Evolutionary conservation across 1,139 yeast species (phyloP).

Genomic region (Geotrichum restrictum): DNA sequence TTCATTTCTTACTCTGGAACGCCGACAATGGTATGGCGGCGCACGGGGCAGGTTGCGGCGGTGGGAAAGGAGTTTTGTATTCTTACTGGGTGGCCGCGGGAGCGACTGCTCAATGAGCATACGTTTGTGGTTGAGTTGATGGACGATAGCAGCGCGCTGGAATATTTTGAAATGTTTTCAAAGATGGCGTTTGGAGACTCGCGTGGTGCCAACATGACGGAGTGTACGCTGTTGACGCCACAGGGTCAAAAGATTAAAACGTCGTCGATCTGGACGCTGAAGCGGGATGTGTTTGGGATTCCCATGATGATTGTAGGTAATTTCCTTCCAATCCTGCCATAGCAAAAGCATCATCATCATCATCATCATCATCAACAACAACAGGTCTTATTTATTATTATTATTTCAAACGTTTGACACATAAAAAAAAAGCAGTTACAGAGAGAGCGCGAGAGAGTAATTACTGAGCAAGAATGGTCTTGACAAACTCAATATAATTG

Average conservation of each 20-base stretch:
- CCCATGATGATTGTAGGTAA: conserved; percentile 98
- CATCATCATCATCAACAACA: not conserved
- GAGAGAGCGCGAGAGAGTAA: not conserved
- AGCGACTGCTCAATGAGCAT: conserved; percentile 49
- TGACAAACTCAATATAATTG: conserved; percentile 88
- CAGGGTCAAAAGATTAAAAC: conserved; percentile 52
- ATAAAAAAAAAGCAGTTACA: not conserved
- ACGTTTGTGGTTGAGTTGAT: conserved; percentile 83
- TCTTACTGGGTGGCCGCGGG: conserved; percentile 81
- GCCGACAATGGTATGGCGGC: conserved; percentile 90
- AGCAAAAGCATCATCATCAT: not conserved
- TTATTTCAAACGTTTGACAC: not conserved
- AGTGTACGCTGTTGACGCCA: conserved; percentile 69
- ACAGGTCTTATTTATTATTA: conserved; percentile 2
- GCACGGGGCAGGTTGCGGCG: conserved; percentile 91
- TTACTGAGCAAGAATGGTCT: conserved; percentile 84
- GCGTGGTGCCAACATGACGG: conserved; percentile 79
- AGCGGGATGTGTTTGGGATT: conserved; percentile 81
- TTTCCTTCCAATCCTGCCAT: conserved; percentile 28
- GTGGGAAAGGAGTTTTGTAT: conserved; percentile 89
- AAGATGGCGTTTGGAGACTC: conserved; percentile 90
- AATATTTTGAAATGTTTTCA: conserved; percentile 80
- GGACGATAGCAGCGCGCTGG: conserved; percentile 82
- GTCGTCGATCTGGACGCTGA: conserved; percentile 86
- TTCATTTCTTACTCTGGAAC: conserved; percentile 82